These are phyloP conservation scores for Scheffersomyces segobiensis DNA, from an alignment of 1,139 yeast genomes.

Conservation along the genomic window DNA sequence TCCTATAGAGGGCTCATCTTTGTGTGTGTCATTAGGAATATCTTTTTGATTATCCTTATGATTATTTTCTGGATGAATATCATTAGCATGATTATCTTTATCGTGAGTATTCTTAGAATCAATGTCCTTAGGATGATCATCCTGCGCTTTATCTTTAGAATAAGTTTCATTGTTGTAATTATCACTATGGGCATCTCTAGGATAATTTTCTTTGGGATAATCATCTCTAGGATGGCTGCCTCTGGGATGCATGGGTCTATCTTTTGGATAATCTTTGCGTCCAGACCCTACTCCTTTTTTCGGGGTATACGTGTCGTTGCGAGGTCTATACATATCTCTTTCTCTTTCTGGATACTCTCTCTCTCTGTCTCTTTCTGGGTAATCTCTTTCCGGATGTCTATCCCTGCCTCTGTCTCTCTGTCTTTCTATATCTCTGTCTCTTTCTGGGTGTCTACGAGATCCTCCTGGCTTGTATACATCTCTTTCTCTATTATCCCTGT, in stretches of 20 bases:
- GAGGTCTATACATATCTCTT: conserved; percentile 8
- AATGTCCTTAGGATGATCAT: neutral
- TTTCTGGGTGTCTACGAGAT: neutral
- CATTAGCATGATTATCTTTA: neutral
- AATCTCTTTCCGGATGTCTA: conserved; percentile 18
- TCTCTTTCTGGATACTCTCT: conserved; percentile 1
- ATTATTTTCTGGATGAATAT: neutral
- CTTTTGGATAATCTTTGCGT: neutral
- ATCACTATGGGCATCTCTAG: neutral
- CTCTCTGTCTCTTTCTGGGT: conserved; percentile 5
- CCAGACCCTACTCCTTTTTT: conserved; percentile 1
- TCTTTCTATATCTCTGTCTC: conserved; percentile 1
- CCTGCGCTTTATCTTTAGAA: neutral
- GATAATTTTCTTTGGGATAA: neutral
- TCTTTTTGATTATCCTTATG: neutral
- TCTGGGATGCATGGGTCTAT: neutral
- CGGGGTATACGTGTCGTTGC: conserved; percentile 12
- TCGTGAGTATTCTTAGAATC: neutral
- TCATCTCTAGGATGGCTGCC: neutral
- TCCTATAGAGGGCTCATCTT: conserved; percentile 6
- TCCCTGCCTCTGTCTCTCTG: conserved; percentile 1
- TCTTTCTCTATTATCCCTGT: conserved; percentile 2
- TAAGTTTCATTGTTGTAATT: neutral
- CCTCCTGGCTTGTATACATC: neutral
- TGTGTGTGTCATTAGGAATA: neutral